Evolutionary conservation across 2,329 filamentous ascomycete genomes (phyloP), one percentile per base, ranked within the genome.

Genomic region (Thermothelomyces thermophilus): DNA sequence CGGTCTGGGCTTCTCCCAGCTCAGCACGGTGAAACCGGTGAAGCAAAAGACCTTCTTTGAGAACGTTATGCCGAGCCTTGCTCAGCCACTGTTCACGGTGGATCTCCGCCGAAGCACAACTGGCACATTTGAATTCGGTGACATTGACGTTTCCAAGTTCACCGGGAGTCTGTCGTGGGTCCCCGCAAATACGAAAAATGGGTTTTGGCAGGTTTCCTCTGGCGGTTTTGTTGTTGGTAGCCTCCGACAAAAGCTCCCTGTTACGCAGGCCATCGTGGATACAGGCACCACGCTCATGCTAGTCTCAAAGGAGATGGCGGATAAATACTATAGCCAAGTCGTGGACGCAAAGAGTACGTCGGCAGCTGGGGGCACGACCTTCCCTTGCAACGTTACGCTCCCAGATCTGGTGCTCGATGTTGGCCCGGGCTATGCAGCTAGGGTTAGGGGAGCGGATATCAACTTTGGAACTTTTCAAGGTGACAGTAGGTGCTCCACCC

Each of bases 121-220:
- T 2, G 86, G 86, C 40, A 74, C 77, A 26, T 90, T 88, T 68
- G 82, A 88, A 62, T 90, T 90, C 60, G 87, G 87, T 53, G 74
- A 67, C 58, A 82, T 90, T 60, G 83, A 90, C 63, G 62, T 60
- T 1, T 69, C 68, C 49, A 81, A 86, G 59, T 86, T 84, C 64
- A 71, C 65, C 2, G 86, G 85, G 30, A 60, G 73, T 3, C 74
- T 90, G 59, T 67, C 73, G 19, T 87, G 82, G 63, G 72, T 82
- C 17, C 70, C 75, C 9, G 73, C 88, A 54, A 77, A 87, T 62
- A 73, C 72, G 16, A 73, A 72, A 10, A 68, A 72, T 28, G 86
- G 85, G 8, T 88, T 83, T 71, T 90, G 86, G 86, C 72, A 84
- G 62, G 80, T 87, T 61, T 62, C 72, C 13, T 80, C 77, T 5